Evolutionary conservation across 2,329 filamentous ascomycete genomes (phyloP).

Genomic region (Arthrobotrys entomopaga): DNA sequence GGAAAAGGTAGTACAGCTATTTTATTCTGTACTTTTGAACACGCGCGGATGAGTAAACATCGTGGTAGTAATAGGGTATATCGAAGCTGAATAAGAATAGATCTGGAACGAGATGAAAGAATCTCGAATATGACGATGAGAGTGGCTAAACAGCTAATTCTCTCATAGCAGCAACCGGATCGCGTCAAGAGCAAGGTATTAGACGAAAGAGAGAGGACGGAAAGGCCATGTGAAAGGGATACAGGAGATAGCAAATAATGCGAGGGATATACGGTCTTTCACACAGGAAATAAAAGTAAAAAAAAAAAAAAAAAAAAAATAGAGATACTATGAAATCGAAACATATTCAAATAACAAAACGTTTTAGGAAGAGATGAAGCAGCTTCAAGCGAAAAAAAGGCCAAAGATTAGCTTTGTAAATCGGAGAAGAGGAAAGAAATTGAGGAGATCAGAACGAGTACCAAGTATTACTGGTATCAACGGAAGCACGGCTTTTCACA

Average conservation of each 20-base stretch:
- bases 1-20: background rate
- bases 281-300: slow-evolving; percentile 5
- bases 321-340: no score
- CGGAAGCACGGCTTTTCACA: slow-evolving; percentile 41
- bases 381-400: background rate
- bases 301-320: no score
- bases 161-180: slow-evolving; percentile 45
- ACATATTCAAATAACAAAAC: no score
- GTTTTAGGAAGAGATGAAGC: no score
- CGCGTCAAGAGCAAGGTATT: slow-evolving; percentile 13
- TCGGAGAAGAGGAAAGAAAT: slow-evolving; percentile 13
- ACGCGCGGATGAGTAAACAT: background rate
- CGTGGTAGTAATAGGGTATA: background rate
- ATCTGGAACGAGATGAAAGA: background rate
- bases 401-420: background rate
- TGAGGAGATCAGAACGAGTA: slow-evolving; percentile 6
- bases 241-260: background rate
- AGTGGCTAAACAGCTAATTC: slow-evolving; percentile 32
- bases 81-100: background rate
- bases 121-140: slow-evolving; percentile 14
- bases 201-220: background rate
- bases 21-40: no score
- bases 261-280: background rate
- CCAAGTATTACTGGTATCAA: slow-evolving; percentile 36
- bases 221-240: background rate